Conservation (phyloP, 2,329 filamentous ascomycete species). For the Fonsecaea monophora region DNA sequence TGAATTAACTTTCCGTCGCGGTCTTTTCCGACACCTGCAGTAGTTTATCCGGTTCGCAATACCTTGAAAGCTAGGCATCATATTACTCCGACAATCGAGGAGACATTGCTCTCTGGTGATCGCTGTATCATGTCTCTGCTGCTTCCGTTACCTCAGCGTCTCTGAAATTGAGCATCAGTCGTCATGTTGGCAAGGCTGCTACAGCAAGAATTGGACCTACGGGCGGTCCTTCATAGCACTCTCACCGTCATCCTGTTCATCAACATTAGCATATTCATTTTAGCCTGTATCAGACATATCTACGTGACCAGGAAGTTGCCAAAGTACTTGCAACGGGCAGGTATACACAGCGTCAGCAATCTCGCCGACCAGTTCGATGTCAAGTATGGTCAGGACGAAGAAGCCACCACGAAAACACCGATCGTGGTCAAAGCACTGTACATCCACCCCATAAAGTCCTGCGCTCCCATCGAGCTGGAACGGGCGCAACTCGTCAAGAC, state of each 20-base stretch:
- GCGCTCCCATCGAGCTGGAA: constrained; percentile 36
- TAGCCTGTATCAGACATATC: background rate
- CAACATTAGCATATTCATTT: background rate
- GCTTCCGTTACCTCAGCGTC: background rate
- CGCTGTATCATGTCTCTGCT: background rate
- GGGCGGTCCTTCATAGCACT: background rate
- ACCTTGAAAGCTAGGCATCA: background rate
- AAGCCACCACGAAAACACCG: background rate
- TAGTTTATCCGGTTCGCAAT: background rate
- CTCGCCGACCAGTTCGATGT: background rate
- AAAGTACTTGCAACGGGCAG: background rate
- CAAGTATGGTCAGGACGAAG: background rate
- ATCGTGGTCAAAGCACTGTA: constrained; percentile 36
- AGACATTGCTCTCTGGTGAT: background rate
- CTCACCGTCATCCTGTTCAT: background rate
- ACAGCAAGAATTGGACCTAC: background rate
- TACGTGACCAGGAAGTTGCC: background rate
- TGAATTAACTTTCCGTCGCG: background rate
- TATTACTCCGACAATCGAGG: background rate
- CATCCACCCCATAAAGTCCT: constrained; percentile 40
- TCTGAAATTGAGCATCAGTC: background rate
- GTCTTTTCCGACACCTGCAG: background rate
- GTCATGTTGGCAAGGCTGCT: background rate
- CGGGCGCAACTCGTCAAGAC: constrained; percentile 38
- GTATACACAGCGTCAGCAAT: background rate